Conservation (phyloP, 148 eudicot genomes). For the Heliosperma pusillum region DNA sequence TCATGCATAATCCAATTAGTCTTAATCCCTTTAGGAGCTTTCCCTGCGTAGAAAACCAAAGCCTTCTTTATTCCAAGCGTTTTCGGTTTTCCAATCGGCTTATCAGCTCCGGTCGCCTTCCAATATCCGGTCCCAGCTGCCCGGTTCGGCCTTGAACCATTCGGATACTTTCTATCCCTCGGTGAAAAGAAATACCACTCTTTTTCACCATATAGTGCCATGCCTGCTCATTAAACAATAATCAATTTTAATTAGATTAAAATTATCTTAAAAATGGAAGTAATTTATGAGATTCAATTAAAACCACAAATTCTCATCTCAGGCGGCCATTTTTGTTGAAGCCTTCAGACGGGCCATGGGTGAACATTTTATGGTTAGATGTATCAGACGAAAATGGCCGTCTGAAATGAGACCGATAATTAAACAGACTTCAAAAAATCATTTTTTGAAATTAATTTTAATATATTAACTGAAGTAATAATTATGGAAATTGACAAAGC, state of each 20-base stretch:
- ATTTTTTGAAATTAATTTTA: neutral
- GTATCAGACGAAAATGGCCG: too few species aligned
- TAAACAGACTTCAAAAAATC: neutral
- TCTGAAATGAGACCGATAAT: too few species aligned
- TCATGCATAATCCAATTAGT: conserved; percentile 70
- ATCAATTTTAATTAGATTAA: neutral
- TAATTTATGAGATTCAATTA: too few species aligned
- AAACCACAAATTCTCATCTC: too few species aligned
- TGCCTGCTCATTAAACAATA: conserved; percentile 22
- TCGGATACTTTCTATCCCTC: conserved; percentile 59
- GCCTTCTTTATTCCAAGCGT: conserved; percentile 59
- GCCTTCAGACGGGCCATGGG: too few species aligned
- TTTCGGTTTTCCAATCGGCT: conserved; percentile 53
- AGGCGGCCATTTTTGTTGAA: too few species aligned
- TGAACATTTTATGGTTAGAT: too few species aligned
- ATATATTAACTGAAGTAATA: neutral
- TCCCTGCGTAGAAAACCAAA: conserved; percentile 59
- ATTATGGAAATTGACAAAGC: neutral
- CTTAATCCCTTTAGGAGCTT: conserved; percentile 30
- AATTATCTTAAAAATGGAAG: too few species aligned
- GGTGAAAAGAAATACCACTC: conserved; percentile 73
- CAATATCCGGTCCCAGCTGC: conserved; percentile 65
- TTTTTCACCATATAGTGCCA: conserved; percentile 52
- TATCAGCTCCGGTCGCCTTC: conserved; percentile 71
- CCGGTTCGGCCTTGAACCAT: conserved; percentile 64